phyloP scores from a whole-genome alignment of 352 stramenopile genomes.

The Phytophthora foliorum region DNA sequence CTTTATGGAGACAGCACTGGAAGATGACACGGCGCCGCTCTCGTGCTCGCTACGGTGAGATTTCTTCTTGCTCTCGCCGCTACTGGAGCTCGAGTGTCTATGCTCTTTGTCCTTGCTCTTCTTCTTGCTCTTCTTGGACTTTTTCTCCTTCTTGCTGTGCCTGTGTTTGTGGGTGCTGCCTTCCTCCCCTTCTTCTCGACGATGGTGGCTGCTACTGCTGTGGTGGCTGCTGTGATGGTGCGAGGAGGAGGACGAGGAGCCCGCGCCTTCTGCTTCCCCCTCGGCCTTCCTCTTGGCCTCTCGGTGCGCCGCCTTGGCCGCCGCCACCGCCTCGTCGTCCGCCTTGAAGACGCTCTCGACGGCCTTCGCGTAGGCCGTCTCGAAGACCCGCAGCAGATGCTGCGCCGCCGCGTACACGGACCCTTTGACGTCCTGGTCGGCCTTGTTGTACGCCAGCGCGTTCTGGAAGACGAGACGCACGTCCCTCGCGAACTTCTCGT shows the following conservation, averaged over 20 bases:
- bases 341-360: slow-evolving; percentile 69
- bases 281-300: slow-evolving; percentile 33
- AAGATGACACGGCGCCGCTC: slow-evolving; percentile 3
- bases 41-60: slow-evolving; percentile 41
- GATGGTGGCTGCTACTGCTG: slow-evolving; percentile 10
- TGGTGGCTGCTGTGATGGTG: slow-evolving; percentile 28
- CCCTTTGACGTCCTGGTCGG: slow-evolving; percentile 76
- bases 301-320: slow-evolving; percentile 37
- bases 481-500: slow-evolving; percentile 86
- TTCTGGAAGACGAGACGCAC: slow-evolving; percentile 89
- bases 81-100: slow-evolving; percentile 44
- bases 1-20: slow-evolving; percentile 5
- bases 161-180: slow-evolving; percentile 62
- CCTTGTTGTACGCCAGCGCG: slow-evolving; percentile 82
- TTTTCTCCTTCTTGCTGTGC: slow-evolving; percentile 76
- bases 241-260: slow-evolving; percentile 21
- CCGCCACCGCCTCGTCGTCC: slow-evolving; percentile 38
- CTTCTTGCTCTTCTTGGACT: slow-evolving; percentile 81
- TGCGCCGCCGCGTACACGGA: slow-evolving; percentile 85
- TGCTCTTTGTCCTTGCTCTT: slow-evolving; percentile 73
- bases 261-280: slow-evolving; percentile 9
- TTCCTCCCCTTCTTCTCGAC: slow-evolving; percentile 45
- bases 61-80: slow-evolving; percentile 55
- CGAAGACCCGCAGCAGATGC: slow-evolving; percentile 83
- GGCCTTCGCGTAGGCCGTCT: slow-evolving; percentile 82